phyloP scores from a whole-genome alignment of 1,284 basidiomycete species.

The Naganishia albida region DNA sequence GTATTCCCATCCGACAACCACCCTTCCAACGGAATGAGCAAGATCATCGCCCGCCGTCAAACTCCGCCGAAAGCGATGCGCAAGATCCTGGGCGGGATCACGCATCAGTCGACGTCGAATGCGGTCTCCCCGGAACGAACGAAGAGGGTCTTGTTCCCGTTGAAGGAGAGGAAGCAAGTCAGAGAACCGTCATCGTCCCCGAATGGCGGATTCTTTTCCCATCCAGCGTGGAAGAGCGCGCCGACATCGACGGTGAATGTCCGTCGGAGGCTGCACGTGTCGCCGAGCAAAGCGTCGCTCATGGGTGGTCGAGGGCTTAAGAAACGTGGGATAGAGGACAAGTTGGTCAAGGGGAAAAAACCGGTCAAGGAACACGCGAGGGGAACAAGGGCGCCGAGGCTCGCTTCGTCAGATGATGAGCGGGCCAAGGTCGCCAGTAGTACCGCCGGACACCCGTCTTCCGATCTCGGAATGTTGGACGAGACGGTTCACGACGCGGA shows the following conservation, averaged over 20 bases:
- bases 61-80: constrained; percentile 1
- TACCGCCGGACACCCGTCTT: constrained; percentile 14
- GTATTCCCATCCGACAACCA: constrained; percentile 10
- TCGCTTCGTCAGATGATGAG: neutral
- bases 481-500: neutral
- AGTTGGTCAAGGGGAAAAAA: neutral
- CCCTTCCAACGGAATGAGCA: neutral
- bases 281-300: neutral
- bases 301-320: too few species aligned
- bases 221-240: constrained; percentile 4
- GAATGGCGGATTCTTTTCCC: constrained; percentile 22
- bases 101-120: neutral
- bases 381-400: neutral
- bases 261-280: neutral
- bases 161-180: neutral
- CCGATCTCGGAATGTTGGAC: neutral
- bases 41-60: neutral
- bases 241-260: neutral
- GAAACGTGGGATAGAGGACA: neutral
- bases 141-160: constrained; percentile 4
- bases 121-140: neutral
- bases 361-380: neutral
- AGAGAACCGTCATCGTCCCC: neutral
- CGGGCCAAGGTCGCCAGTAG: constrained; percentile 5
- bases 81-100: constrained; percentile 8